A percentile compares a stretch with the other conserved stretches of the same genome.
These are phyloP conservation scores for Suhomyces yuchorum DNA, from an alignment of 1,139 yeast species.

Conservation along the genomic window DNA sequence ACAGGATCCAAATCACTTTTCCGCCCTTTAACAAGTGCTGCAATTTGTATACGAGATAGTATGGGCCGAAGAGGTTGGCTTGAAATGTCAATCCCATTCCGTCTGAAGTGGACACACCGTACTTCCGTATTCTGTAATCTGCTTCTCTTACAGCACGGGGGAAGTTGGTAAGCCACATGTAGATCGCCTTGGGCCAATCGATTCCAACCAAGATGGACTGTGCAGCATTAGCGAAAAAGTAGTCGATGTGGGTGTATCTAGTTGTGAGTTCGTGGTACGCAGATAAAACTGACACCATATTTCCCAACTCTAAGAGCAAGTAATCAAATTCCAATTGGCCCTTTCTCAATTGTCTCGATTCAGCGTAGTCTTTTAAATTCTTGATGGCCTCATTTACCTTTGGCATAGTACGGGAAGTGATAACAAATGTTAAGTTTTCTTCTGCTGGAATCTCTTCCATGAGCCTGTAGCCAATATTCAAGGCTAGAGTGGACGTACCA, in stretches of 20 bases:
- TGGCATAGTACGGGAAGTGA: slow-evolving; percentile 87
- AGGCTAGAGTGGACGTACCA: slow-evolving; percentile 72
- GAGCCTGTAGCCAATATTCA: slow-evolving; percentile 79
- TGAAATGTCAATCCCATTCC: slow-evolving; percentile 88
- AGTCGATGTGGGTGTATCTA: slow-evolving; percentile 68
- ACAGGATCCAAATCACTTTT: slow-evolving; percentile 79
- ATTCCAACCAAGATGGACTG: slow-evolving; percentile 86
- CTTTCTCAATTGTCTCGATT: slow-evolving; percentile 29
- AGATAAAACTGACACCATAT: slow-evolving; percentile 80
- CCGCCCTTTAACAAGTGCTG: slow-evolving; percentile 59
- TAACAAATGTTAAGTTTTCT: slow-evolving; percentile 69
- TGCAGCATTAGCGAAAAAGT: slow-evolving; percentile 83
- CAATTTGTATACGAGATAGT: slow-evolving; percentile 70
- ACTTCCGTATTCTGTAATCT: slow-evolving; percentile 75
- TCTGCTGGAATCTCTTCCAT: slow-evolving; percentile 58
- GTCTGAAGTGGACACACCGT: slow-evolving; percentile 70
- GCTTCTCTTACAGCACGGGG: slow-evolving; percentile 83
- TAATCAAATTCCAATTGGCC: slow-evolving; percentile 82
- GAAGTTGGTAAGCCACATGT: slow-evolving; percentile 66
- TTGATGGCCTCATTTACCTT: slow-evolving; percentile 77
- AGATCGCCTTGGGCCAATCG: slow-evolving; percentile 77
- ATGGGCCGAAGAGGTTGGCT: slow-evolving; percentile 95
- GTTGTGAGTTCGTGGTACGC: slow-evolving; percentile 72
- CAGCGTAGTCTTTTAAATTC: slow-evolving; percentile 55
- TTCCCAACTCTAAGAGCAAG: slow-evolving; percentile 80